Evolutionary conservation across 2,329 filamentous ascomycete species (phyloP).

Genomic region (Graphilbum fragrans): DNA sequence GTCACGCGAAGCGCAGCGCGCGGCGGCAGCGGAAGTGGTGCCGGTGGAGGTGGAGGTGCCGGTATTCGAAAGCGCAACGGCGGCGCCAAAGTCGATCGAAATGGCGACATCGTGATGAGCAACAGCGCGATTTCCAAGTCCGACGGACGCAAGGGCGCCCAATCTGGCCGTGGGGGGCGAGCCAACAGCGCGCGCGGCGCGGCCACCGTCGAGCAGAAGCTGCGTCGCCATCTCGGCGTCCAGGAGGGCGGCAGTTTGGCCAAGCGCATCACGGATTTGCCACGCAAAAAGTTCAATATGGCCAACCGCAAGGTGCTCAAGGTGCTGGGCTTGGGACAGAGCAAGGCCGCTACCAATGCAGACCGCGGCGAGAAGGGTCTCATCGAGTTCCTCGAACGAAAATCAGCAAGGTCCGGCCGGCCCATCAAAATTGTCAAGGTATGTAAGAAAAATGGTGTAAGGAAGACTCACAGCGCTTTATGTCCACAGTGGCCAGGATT

Average conservation of each 20-base stretch:
- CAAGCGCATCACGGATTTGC: constrained; percentile 12
- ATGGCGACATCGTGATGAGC: constrained; percentile 51
- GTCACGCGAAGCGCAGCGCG: constrained; percentile 10
- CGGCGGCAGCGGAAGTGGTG: not conserved
- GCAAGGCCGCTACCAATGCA: constrained; percentile 53
- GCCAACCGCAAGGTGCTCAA: constrained; percentile 26
- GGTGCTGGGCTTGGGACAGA: constrained; percentile 53
- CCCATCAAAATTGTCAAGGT: constrained; percentile 63
- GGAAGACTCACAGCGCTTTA: not conserved
- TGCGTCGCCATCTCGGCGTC: constrained; percentile 17
- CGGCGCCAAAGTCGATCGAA: constrained; percentile 31
- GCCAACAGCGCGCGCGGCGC: constrained; percentile 2
- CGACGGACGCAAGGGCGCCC: constrained; percentile 2
- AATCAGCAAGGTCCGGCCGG: constrained; percentile 45
- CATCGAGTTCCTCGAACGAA: constrained; percentile 58
- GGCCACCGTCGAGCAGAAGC: constrained; percentile 8
- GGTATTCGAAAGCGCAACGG: constrained; percentile 40
- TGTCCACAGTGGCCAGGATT: not conserved
- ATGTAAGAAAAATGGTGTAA: constrained; percentile 36
- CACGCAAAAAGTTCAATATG: constrained; percentile 12
- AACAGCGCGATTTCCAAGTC: constrained; percentile 8
- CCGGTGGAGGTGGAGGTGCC: constrained; percentile 8
- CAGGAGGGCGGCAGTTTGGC: constrained; percentile 14
- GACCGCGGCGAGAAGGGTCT: constrained; percentile 56
- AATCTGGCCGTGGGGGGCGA: constrained; percentile 1